Conservation (phyloP, 2,329 filamentous ascomycete genomes). For the Beauveria asiatica region DNA sequence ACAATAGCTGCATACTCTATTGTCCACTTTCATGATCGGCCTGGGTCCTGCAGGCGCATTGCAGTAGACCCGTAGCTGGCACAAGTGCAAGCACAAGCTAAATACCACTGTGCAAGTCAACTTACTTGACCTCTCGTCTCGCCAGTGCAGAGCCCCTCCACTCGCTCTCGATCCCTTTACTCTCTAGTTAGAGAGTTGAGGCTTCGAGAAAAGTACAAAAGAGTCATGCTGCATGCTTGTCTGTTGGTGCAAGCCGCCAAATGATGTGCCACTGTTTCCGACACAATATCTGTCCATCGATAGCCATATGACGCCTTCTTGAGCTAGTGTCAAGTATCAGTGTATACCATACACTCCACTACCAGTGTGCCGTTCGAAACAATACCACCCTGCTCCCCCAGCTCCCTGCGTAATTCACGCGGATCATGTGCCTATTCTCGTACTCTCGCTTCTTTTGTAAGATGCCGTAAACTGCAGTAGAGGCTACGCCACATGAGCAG, state of each 20-base stretch:
- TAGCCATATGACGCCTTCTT: not conserved
- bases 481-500: not conserved
- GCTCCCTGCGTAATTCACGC: not conserved
- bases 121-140: not conserved
- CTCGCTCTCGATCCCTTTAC: not conserved
- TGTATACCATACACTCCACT: not conserved
- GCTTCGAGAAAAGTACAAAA: not conserved
- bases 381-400: not conserved
- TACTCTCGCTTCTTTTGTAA: not conserved
- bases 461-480: not conserved
- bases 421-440: conserved; percentile 3
- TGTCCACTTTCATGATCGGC: not conserved
- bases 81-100: not conserved
- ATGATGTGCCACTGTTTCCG: not conserved
- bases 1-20: not conserved
- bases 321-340: not conserved
- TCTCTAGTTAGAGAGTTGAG: not conserved
- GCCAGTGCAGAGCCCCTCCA: not conserved
- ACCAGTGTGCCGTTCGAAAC: not conserved
- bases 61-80: not conserved
- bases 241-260: not conserved
- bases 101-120: not conserved
- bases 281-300: not conserved
- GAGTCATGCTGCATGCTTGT: not conserved
- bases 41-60: not conserved